phyloP scores from a whole-genome alignment of 2,329 filamentous ascomycete genomes.

The Bertia moriformis region DNA sequence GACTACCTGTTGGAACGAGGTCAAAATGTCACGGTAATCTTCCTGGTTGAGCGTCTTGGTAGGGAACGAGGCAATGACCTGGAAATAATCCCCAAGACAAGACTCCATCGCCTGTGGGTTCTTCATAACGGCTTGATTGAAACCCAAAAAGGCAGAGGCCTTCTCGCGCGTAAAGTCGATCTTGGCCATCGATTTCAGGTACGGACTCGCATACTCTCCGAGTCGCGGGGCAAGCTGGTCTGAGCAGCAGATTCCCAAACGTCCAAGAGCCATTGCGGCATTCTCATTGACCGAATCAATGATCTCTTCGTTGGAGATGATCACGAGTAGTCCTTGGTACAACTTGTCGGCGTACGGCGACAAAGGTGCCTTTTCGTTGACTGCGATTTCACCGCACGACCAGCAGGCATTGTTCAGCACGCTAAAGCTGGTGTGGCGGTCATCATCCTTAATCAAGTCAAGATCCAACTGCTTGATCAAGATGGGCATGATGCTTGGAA shows the following conservation, averaged over 20 bases:
- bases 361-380: constrained; percentile 64
- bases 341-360: constrained; percentile 63
- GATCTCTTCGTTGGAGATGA: constrained; percentile 72
- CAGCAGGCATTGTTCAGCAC: constrained; percentile 98
- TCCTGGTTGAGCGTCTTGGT: background rate
- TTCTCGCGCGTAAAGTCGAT: constrained; percentile 88
- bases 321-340: constrained; percentile 63
- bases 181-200: constrained; percentile 67
- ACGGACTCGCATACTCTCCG: constrained; percentile 65
- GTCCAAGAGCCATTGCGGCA: constrained; percentile 79
- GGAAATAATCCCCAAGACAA: background rate
- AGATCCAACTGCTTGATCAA: constrained; percentile 80
- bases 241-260: constrained; percentile 68
- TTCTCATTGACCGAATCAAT: constrained; percentile 84
- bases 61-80: background rate
- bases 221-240: constrained; percentile 67
- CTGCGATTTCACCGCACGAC: constrained; percentile 83
- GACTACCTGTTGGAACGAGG: background rate
- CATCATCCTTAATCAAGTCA: constrained; percentile 61
- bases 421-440: constrained; percentile 72
- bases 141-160: constrained; percentile 80
- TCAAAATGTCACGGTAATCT: background rate
- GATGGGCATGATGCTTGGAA: constrained; percentile 63
- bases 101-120: constrained; percentile 83
- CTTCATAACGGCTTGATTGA: constrained; percentile 67